Evolutionary conservation across 169 alveolate genomes (phyloP), one percentile per base, ranked within the genome.

Genomic region (Plasmodium blacklocki): DNA sequence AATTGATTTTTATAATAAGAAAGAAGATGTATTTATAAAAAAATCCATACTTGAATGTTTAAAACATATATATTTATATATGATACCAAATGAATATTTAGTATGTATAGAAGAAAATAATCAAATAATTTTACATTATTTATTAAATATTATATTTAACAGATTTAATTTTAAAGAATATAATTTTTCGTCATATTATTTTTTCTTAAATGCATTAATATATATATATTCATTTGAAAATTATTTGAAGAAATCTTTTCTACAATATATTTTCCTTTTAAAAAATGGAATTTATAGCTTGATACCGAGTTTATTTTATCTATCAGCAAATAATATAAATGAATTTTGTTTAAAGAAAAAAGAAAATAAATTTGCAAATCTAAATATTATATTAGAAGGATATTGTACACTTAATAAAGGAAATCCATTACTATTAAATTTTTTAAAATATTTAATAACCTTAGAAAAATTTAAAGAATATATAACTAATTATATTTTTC

Each of bases 141-240:
- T 83, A 19, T 83, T 83, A 58, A 83, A 83, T 63, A 49, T 83
- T 23, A 15, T 83, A 56, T 83, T 83, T 68, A 83, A 56, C 56
- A 56, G 91, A 68, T 83, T 83, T 60, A 83, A 83, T 60, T 83
- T 83, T 83, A 83, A 83, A 32, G 91, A 83, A 32, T 83, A 83
- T 58, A 83, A 83, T 63, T 68, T 83, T 60, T 52, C 83, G n/a
- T 83, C 85, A 2, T 83, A 47, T n/a, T 68, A 68, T 67, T 83
- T 83, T 54, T 83, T 83, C 63, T 73, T 83, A 14, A 67, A 83
- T 68, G 12, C 91, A 23, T 63, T 83, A 68, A 26, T 83, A 11
- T 83, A 83, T 29, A 26, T 83, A 3, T 83, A 83, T 29, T 18
- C 91, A 23, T 72, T 83, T 15, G 91, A 83, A 29, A 29, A 52